Percentiles rank a stretch among this genome's conserved stretches.
These are phyloP conservation scores for Gastrolobium bilobum DNA, from an alignment of 306 rosid genomes.

Conservation along the genomic window DNA sequence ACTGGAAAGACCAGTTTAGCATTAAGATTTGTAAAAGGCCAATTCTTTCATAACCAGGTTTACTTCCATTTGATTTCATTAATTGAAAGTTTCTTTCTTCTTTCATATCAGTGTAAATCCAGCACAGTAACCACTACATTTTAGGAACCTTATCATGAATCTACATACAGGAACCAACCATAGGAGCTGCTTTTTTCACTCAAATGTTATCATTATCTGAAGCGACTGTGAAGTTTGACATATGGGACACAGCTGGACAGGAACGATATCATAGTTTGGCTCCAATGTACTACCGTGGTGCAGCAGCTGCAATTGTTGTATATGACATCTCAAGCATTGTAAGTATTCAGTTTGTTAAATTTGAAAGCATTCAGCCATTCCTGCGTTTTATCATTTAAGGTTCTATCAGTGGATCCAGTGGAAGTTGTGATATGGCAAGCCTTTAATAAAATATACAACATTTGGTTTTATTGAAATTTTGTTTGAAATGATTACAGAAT, in stretches of 20 bases:
- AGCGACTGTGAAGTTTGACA: slow-evolving; percentile 89
- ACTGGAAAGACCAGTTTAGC: slow-evolving; percentile 71
- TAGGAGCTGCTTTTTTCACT: slow-evolving; percentile 95
- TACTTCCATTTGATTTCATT: slow-evolving; percentile 18
- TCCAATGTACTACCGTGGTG: slow-evolving; percentile 96
- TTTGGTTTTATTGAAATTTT: too few relatives aligned
- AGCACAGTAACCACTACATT: background rate
- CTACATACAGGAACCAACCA: slow-evolving; percentile 78
- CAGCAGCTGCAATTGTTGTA: slow-evolving; percentile 88
- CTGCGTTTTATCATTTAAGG: too few relatives aligned
- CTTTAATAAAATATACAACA: too few relatives aligned
- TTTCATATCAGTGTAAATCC: background rate
- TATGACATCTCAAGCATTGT: slow-evolving; percentile 80
- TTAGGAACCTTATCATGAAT: slow-evolving; percentile 30
- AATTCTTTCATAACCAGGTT: slow-evolving; percentile 78
- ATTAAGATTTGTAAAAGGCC: slow-evolving; percentile 86
- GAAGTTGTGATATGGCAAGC: slow-evolving; percentile 1
- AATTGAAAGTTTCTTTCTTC: slow-evolving; percentile 3
- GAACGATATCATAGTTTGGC: slow-evolving; percentile 93
- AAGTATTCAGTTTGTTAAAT: slow-evolving; percentile 37
- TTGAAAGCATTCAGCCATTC: slow-evolving; percentile 8
- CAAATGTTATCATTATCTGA: slow-evolving; percentile 83
- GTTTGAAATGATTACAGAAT: too few relatives aligned
- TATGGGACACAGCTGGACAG: slow-evolving; percentile 99
- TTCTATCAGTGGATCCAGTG: background rate